Evolutionary conservation across 306 rosid genomes (phyloP).

Genomic region (Heteromeles arbutifolia): DNA sequence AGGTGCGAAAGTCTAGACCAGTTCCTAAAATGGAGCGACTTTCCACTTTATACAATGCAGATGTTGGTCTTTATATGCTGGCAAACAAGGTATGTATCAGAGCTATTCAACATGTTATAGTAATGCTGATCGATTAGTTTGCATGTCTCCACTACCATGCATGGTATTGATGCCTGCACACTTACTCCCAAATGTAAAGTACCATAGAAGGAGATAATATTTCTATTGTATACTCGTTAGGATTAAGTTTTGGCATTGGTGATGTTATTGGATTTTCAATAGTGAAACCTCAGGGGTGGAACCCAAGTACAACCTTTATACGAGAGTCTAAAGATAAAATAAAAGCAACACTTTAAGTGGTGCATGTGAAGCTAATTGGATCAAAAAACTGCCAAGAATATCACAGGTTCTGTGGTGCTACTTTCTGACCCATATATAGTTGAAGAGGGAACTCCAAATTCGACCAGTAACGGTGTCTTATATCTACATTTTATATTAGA

Average conservation of each 20-base stretch:
- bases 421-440: background rate
- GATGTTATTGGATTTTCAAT: background rate
- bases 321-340: background rate
- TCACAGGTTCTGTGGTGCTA: background rate
- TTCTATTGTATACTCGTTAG: background rate
- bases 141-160: background rate
- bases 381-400: background rate
- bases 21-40: conserved; percentile 89
- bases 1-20: conserved; percentile 54
- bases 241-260: background rate
- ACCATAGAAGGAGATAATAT: background rate
- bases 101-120: background rate
- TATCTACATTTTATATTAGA: background rate
- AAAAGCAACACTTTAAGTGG: background rate
- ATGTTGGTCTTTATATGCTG: conserved; percentile 99
- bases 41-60: conserved; percentile 93
- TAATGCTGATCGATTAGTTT: background rate
- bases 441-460: background rate
- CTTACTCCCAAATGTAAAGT: background rate
- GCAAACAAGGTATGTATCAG: conserved; percentile 77
- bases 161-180: background rate
- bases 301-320: background rate
- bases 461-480: background rate
- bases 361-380: background rate
- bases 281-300: background rate